Conservation (phyloP, 306 rosid species). For the Luffa aegyptiaca region DNA sequence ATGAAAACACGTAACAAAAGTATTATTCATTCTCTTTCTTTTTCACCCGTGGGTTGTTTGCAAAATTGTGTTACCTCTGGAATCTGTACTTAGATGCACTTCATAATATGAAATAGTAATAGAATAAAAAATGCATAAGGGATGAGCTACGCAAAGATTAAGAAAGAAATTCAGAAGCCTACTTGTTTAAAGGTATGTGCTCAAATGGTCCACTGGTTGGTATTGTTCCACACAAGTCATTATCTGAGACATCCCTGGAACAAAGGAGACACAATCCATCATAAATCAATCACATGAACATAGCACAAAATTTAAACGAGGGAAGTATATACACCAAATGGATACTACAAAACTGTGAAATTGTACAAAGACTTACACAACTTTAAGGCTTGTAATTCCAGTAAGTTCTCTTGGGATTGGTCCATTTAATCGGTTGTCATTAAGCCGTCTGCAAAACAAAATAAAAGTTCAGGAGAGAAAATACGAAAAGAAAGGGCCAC, state of each 20-base stretch:
- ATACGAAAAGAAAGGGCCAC: background rate
- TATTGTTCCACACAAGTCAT: conserved; percentile 82
- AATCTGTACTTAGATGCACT: background rate
- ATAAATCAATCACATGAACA: background rate
- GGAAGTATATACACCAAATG: background rate
- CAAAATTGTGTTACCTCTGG: background rate
- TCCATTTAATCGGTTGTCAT: conserved; percentile 69
- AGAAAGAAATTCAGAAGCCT: conserved; percentile 18
- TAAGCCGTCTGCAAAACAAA: conserved; percentile 59
- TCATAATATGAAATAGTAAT: background rate
- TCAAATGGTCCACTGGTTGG: conserved; percentile 84
- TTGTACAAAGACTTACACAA: conserved; percentile 55
- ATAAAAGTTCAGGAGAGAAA: background rate
- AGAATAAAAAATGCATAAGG: background rate
- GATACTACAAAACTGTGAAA: background rate
- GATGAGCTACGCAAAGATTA: background rate
- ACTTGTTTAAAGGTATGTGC: conserved; percentile 84
- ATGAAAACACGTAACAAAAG: background rate
- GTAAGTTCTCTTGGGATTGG: conserved; percentile 70
- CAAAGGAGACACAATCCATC: background rate
- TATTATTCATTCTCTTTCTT: background rate
- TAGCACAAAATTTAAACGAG: background rate
- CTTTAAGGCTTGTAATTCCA: conserved; percentile 77
- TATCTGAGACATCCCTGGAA: conserved; percentile 83
- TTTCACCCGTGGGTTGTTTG: background rate